Base-by-base conservation (phyloP, 2,329 filamentous ascomycete genomes). In the Microcera coccophila region DNA sequence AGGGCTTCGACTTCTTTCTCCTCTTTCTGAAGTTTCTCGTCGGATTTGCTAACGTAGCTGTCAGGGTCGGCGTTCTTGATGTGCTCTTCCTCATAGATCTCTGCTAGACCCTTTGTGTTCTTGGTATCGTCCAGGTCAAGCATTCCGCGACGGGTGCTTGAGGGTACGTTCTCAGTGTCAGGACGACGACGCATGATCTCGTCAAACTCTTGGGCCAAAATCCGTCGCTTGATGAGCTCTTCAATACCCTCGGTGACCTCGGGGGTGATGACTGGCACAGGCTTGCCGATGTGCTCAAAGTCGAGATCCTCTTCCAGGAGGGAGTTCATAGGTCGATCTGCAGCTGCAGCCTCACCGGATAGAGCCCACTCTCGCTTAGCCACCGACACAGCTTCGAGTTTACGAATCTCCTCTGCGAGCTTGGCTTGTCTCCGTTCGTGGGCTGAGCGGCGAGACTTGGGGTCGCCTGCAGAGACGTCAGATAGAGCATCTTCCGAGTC, bases 61-160 rank as follows among this genome's bases (percentile, higher is more conserved):
- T 81, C 80, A 3, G 89, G 85, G 64, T 96, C 87, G 2, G 79
- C 78, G 40, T 79, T 76, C 61, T 87, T 84, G 49, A 91, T 73
- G 65, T 95, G 88, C 54, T 97, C 90, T 61, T 93, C 85, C 67
- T 97, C 93, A 70, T 97, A 98, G 38, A 95, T 76, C 58, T 96
- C 90, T 0, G 90, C 91, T 11, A 98, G 79, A 49, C 88, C 83
- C 66, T 95, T 85, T 61, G 85, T 81, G n/a, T 83, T 79, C 67
- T 95, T 96, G 54, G 76, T 84, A 65, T 97, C 90, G 57, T 94
- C 87, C 10, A 97, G 74, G 50, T 91, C 85, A 47, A 91, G 75
- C 26, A 85, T 79, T 3, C 87, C 87, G 48, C 88, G 81, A 21
- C 85, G 80, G 3, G 79, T 73, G 50, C 72, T 71, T 15, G 71